Evolutionary conservation across 2,329 filamentous ascomycete species (phyloP).

Genomic region (Claviceps monticola): DNA sequence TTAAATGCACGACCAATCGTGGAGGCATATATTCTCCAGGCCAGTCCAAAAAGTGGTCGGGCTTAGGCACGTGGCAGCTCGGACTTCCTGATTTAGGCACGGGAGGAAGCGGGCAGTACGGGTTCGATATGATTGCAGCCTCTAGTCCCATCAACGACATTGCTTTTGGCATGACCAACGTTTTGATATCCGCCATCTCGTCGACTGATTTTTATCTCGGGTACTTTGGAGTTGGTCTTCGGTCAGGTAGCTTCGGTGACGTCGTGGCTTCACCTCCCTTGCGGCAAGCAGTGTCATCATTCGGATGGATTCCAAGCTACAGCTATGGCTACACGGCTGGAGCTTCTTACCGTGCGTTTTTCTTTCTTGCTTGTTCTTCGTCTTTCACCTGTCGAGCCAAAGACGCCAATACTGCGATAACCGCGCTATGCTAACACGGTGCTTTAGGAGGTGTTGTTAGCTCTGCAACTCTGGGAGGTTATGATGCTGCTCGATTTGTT

Average conservation of each 20-base stretch:
- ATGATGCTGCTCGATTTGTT: conserved; percentile 48
- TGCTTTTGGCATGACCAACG: conserved; percentile 27
- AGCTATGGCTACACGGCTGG: conserved; percentile 67
- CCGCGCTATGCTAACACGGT: not conserved
- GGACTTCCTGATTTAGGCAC: conserved; percentile 45
- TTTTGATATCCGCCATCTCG: conserved; percentile 39
- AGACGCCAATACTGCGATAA: not conserved
- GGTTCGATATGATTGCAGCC: conserved; percentile 34
- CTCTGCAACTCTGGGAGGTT: conserved; percentile 57
- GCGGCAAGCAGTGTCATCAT: conserved; percentile 42
- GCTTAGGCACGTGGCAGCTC: conserved; percentile 46
- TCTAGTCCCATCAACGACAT: conserved; percentile 24
- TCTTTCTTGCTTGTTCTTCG: not conserved
- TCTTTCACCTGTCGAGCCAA: not conserved
- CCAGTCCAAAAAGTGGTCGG: conserved; percentile 42
- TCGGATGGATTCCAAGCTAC: conserved; percentile 52
- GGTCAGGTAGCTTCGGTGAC: conserved; percentile 36
- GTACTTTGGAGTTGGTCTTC: conserved; percentile 42
- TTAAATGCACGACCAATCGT: conserved; percentile 39
- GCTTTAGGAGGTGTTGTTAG: conserved; percentile 25
- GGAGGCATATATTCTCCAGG: conserved; percentile 43
- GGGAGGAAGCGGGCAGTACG: conserved; percentile 50
- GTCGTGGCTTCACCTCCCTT: conserved; percentile 36
- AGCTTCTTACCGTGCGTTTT: conserved; percentile 50
- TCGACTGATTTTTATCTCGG: conserved; percentile 41